phyloP scores from a whole-genome alignment of 108 stramenopile species.

The Craspedostauros australis region DNA sequence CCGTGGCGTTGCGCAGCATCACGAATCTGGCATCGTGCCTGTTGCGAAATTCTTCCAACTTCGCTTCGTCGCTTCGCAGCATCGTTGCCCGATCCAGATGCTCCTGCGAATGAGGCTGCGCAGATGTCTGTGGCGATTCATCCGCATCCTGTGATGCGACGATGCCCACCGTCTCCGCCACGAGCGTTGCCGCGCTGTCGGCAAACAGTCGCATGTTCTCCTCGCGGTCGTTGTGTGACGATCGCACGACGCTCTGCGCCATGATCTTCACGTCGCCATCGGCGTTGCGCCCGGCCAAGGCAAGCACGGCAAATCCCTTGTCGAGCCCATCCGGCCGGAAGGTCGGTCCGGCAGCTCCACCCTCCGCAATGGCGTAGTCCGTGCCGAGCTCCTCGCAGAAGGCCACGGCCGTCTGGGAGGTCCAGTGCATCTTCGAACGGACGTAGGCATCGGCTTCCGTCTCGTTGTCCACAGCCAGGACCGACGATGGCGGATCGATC shows the following conservation, averaged over 20 bases:
- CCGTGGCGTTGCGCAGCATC: conserved; percentile 24
- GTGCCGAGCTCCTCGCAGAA: conserved; percentile 51
- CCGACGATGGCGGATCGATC: conserved; percentile 2
- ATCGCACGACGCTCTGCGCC: conserved; percentile 47
- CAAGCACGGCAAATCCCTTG: conserved; percentile 64
- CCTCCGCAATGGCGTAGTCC: conserved; percentile 70
- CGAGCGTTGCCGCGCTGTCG: conserved; percentile 62
- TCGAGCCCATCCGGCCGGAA: conserved; percentile 61
- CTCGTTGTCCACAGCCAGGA: not conserved
- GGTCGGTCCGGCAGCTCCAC: conserved; percentile 77
- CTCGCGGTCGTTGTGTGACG: conserved; percentile 50
- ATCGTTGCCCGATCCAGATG: conserved; percentile 54
- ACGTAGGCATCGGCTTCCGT: conserved; percentile 49
- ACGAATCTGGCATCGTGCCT: conserved; percentile 47
- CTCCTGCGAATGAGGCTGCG: not conserved
- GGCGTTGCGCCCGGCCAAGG: conserved; percentile 43
- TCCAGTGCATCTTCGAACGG: conserved; percentile 62
- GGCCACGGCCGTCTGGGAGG: conserved; percentile 41
- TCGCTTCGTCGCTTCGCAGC: conserved; percentile 34
- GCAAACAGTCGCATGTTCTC: conserved; percentile 77
- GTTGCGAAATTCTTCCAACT: conserved; percentile 32
- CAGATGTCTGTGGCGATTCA: not conserved
- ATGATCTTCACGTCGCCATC: conserved; percentile 32
- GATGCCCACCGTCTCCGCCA: conserved; percentile 30
- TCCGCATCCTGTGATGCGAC: conserved; percentile 1